Evolutionary conservation across 352 stramenopile species (phyloP), one percentile per base, ranked within the genome.

Genomic region (Pythium sukuiense): DNA sequence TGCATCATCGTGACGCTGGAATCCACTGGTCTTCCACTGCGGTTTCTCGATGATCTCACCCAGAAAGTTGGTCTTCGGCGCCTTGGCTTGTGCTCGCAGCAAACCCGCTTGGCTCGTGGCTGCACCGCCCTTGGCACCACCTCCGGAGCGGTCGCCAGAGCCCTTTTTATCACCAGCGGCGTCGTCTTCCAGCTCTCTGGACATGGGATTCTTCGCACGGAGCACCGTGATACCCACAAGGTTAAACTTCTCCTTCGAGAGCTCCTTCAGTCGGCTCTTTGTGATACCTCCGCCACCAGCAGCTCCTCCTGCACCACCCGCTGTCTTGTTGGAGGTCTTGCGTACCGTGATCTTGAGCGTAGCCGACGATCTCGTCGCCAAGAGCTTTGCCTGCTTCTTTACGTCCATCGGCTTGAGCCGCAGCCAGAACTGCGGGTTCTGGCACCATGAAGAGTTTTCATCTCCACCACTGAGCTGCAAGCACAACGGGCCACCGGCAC

Each of bases 391-490:
- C 11, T 67, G 64, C 16, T 72, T 54, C 50, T 72, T 55, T 18
- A 46, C 29, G 2, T 59, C 53, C 24, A 78, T 67, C 6, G 80
- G 59, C 26, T 63, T 56, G 14, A 92, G 68, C 0, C 79, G 79
- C 37, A 97, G 30, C 73, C 88, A 85, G 66, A 94, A 98, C 73
- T 98, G 92, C 11, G 92, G 90, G 54, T 97, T 97, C 63, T 97
- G 89, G 70, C 85, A 90, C 83, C 83, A 93, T 16, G 77, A 60
- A 0, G 81, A 30, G 61, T 93, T 93, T 37, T 89, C 80, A 6
- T 80, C 69, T 4, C 80, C 79, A 0, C 65, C 66, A 35, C 54
- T 76, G 61, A 77, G 71, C 35, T 74, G 80, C 66, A 61, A 58
- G 59, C 67, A 89, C 32, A 97, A 67, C 39, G 89, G 86, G 0